Conservation (phyloP, 164 flowering plant genomes). For the Tinospora cordifolia region DNA sequence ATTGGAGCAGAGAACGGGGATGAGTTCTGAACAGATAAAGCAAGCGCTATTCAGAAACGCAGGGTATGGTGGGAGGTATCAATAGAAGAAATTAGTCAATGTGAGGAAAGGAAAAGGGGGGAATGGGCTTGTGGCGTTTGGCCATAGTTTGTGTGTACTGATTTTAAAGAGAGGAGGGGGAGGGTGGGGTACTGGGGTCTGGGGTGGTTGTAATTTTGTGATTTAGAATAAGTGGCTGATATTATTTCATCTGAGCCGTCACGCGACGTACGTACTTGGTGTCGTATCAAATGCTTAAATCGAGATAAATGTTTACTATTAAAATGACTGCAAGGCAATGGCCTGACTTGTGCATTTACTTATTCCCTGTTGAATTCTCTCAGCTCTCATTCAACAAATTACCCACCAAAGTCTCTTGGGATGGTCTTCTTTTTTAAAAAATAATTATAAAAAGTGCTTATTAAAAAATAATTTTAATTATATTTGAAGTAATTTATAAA, state of each 20-base stretch:
- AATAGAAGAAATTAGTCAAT: constrained; percentile 23
- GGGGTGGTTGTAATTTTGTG: not conserved
- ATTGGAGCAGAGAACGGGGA: constrained; percentile 36
- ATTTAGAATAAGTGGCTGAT: not conserved
- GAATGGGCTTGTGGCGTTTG: not conserved
- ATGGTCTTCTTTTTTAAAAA: no score
- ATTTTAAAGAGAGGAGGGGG: not conserved
- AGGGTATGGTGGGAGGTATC: constrained; percentile 82
- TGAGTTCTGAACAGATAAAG: constrained; percentile 65
- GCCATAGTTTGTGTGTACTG: not conserved
- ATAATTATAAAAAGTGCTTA: no score
- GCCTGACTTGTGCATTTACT: not conserved
- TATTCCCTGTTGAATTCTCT: no score
- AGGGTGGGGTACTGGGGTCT: not conserved
- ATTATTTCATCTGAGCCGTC: not conserved
- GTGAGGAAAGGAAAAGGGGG: not conserved
- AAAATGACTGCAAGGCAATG: not conserved
- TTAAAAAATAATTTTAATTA: no score
- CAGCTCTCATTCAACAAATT: no score
- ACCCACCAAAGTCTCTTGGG: no score
- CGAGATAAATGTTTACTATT: not conserved
- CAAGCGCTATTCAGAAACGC: constrained; percentile 73
- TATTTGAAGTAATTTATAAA: no score
- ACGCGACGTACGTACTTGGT: not conserved
- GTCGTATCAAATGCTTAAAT: not conserved